Evolutionary conservation across 257 asterid species (phyloP).

Genomic region (Solanum tarijense): DNA sequence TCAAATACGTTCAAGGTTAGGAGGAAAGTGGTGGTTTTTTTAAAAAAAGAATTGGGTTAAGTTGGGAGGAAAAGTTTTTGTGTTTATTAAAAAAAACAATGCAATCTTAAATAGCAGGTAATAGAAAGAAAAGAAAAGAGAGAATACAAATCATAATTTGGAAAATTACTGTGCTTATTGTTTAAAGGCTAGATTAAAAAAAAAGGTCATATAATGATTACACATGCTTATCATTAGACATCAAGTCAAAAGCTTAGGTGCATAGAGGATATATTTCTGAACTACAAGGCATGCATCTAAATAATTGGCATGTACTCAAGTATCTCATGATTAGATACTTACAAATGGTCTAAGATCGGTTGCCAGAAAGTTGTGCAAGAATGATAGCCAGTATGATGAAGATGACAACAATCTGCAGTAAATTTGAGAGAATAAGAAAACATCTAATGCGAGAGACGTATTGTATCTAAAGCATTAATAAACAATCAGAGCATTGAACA

Average conservation of each 20-base stretch:
- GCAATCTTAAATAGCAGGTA: not conserved
- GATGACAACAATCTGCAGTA: conserved; percentile 52
- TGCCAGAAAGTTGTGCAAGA: conserved; percentile 37
- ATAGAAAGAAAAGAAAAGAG: not conserved
- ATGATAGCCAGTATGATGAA: conserved; percentile 52
- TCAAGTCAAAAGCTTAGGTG: not conserved
- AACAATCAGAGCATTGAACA: not conserved
- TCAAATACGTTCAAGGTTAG: not conserved
- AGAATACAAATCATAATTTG: not conserved
- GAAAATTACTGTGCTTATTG: not conserved
- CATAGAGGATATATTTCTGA: not conserved
- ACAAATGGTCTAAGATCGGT: conserved; percentile 26
- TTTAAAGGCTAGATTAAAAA: not conserved
- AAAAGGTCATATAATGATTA: not conserved
- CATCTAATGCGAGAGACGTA: not conserved
- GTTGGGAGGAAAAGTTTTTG: not conserved
- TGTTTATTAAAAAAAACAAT: not conserved
- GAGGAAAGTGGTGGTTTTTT: not conserved
- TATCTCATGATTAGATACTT: conserved; percentile 12
- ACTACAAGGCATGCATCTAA: not conserved
- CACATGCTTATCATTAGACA: not conserved
- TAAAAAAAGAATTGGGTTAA: not conserved
- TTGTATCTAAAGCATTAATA: not conserved
- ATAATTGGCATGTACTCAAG: not conserved
- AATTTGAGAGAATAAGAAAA: conserved; percentile 10